These are phyloP conservation scores for Microcera coccophila DNA, from an alignment of 2,329 filamentous ascomycete species.

Conservation along the genomic window DNA sequence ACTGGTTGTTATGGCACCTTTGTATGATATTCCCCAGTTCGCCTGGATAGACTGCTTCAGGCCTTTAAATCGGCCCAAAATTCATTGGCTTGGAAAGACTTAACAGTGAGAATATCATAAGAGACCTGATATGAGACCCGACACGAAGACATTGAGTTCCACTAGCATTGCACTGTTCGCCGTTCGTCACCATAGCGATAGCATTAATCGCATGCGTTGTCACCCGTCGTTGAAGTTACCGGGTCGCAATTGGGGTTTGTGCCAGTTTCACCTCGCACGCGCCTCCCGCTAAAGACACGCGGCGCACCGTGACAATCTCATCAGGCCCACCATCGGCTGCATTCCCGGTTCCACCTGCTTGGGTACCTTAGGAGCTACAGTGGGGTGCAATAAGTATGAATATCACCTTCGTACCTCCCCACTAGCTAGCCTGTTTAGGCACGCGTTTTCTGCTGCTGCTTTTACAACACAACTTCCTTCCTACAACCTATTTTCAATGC, in stretches of 20 bases:
- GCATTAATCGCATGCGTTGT: constrained; percentile 4
- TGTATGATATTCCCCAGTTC: constrained; percentile 2
- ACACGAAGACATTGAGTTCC: not conserved
- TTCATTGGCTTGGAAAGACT: not conserved
- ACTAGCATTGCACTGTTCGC: not conserved
- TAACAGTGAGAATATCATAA: not conserved
- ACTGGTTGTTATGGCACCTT: constrained; percentile 1
- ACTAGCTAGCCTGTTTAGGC: no score
- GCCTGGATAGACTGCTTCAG: not conserved
- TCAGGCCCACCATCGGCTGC: constrained; percentile 1
- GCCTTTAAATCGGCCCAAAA: not conserved
- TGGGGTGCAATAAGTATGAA: no score
- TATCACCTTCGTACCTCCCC: no score
- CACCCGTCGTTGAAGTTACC: not conserved
- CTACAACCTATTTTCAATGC: no score
- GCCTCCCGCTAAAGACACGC: not conserved
- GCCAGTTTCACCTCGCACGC: no score
- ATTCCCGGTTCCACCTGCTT: constrained; percentile 5
- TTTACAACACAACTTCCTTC: no score
- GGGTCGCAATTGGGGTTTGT: not conserved
- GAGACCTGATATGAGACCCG: not conserved
- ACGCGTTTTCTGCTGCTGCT: no score
- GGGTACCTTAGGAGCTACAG: no score
- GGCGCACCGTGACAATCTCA: not conserved
- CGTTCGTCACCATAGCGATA: not conserved